These are phyloP conservation scores for Corylus heterophylla DNA, from an alignment of 306 rosid genomes.

Conservation along the genomic window DNA sequence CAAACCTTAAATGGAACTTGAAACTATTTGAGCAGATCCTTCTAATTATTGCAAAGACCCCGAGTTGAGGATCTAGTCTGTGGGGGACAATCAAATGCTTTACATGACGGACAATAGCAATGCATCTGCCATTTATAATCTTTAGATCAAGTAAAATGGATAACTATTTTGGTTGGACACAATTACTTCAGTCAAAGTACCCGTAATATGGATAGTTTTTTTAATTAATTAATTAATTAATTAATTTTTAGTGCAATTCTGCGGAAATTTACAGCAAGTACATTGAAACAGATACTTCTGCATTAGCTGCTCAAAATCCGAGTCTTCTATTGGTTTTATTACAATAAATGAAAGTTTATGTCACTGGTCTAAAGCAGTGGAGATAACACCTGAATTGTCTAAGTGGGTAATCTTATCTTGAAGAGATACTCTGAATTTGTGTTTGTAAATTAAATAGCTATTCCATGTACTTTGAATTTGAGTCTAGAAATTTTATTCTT, in stretches of 20 bases:
- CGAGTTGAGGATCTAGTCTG: not conserved
- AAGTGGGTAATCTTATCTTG: not conserved
- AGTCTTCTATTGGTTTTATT: not conserved
- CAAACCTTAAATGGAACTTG: not conserved
- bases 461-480: slow-evolving; percentile 3
- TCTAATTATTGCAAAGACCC: not conserved
- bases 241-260: not conserved
- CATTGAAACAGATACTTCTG: not conserved
- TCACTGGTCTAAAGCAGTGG: not conserved
- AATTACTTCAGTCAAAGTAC: not conserved
- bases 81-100: not conserved
- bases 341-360: not conserved
- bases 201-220: not conserved
- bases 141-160: not conserved
- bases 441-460: not conserved
- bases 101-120: not conserved
- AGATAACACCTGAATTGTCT: not conserved
- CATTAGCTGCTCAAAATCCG: not conserved
- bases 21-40: not conserved
- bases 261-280: not conserved
- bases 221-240: no score
- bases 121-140: not conserved
- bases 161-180: not conserved
- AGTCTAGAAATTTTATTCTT: not conserved
- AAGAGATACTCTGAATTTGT: not conserved